Conservation (phyloP, 306 rosid genomes). For the Ceratonia siliqua region DNA sequence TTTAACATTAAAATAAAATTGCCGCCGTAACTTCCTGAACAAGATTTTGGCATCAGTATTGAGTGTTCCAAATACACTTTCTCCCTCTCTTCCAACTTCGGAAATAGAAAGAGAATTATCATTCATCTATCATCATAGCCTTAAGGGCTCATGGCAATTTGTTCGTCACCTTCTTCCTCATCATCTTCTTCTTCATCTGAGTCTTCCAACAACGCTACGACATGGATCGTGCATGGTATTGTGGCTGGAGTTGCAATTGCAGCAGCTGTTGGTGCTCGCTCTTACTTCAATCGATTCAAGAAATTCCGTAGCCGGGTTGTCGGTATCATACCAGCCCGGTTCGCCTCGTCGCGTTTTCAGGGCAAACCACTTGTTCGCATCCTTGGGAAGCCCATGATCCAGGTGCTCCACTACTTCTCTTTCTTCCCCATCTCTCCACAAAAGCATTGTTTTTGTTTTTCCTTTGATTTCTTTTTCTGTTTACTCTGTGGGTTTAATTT, state of each 20-base stretch:
- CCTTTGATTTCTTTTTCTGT: background rate
- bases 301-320: constrained; percentile 86
- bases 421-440: background rate
- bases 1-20: no score
- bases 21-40: no score
- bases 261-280: constrained; percentile 71
- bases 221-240: constrained; percentile 75
- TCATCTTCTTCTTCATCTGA: constrained; percentile 48
- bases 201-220: constrained; percentile 52
- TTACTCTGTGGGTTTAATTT: background rate
- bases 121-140: background rate
- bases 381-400: constrained; percentile 99
- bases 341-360: constrained; percentile 74
- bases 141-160: constrained; percentile 35
- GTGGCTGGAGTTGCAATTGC: constrained; percentile 75
- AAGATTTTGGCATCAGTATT: no score
- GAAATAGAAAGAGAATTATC: background rate
- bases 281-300: constrained; percentile 50
- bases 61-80: background rate
- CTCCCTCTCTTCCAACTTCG: background rate
- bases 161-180: constrained; percentile 33
- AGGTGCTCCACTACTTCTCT: constrained; percentile 42
- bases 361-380: constrained; percentile 91
- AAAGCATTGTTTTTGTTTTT: background rate
- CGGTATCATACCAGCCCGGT: constrained; percentile 93